Evolutionary conservation across 179 eudicot genomes (phyloP).

Genomic region (Nepenthes alata): DNA sequence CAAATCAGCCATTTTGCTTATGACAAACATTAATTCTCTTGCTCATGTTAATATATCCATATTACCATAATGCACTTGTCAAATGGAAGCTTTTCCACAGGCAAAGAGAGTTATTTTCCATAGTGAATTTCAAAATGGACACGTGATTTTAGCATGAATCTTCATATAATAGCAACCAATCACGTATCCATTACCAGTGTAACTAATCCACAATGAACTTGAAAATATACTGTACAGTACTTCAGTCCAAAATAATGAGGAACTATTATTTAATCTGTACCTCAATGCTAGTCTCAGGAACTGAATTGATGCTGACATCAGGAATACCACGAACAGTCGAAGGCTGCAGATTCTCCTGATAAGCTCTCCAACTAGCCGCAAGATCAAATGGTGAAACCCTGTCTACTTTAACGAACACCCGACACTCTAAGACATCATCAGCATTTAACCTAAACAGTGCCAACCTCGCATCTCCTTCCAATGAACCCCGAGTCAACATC

Average conservation of each 20-base stretch:
- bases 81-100: too few species aligned
- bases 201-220: too few species aligned
- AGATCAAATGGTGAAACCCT: conserved; percentile 92
- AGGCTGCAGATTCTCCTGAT: conserved; percentile 76
- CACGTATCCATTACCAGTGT: too few species aligned
- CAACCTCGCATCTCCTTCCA: conserved; percentile 64
- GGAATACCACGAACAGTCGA: conserved; percentile 95
- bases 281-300: conserved; percentile 36
- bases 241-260: background rate
- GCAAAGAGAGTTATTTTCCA: too few species aligned
- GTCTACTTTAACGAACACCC: conserved; percentile 65
- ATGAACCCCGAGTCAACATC: conserved; percentile 55
- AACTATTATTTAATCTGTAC: conserved; percentile 16
- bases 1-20: too few species aligned
- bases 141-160: too few species aligned
- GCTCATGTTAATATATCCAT: too few species aligned
- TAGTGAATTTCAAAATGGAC: too few species aligned
- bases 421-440: conserved; percentile 58
- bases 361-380: conserved; percentile 98
- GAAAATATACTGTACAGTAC: too few species aligned
- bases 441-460: conserved; percentile 60
- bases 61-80: too few species aligned
- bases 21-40: too few species aligned
- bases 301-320: conserved; percentile 73
- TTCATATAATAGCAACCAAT: too few species aligned